Evolutionary conservation across 2,329 filamentous ascomycete genomes (phyloP), one percentile per base, ranked within the genome.

Genomic region (Aspergillus persii): DNA sequence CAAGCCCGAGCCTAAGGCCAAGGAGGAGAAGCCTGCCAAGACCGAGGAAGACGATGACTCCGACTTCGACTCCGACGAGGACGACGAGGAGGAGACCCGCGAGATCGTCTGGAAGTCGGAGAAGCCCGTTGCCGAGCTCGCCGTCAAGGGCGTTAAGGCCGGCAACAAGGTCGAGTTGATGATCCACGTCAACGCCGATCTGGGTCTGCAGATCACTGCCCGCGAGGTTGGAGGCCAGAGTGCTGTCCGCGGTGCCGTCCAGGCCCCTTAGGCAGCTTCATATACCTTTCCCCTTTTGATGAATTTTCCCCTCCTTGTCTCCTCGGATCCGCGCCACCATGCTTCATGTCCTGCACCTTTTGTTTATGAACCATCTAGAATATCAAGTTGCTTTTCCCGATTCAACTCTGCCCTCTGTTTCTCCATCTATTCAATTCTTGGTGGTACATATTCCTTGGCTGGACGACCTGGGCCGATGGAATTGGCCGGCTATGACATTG

Each of bases 81-180:
- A 81, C 18, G 85, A 90, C 48, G 92, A 96, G 39, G 91, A 96
- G 77, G 93, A 97, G 80, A 84, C 88, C 71, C 85, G 93, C 64
- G 90, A 96, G 79, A 92, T 95, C 84, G 82, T 95, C 60, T 97
- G 92, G 92, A 96, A 96, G 84, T 85, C 92, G 51, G 90, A 91
- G 68, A 86, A 83, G 64, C 82, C 88, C 31, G 85, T 99, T 61
- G 93, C 92, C 61, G 95, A 99, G 81, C 89, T 91, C 9, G 90
- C 89, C 33, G 80, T 99, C 74, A 89, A 86, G 76, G 91, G 84
- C 60, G 86, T 96, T 68, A 94, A 94, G 86, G 92, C 94, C 80
- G 89, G 87, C 60, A 86, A 86, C 70, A 96, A 96, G 83, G 87
- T 99, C 66, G 95, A 99, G 83, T 88, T 98, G 56, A 96, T 92